Percentiles rank a stretch among this genome's conserved stretches.
phyloP scores from a whole-genome alignment of 2,329 filamentous ascomycete genomes.

The Lecanosticta acicola region DNA sequence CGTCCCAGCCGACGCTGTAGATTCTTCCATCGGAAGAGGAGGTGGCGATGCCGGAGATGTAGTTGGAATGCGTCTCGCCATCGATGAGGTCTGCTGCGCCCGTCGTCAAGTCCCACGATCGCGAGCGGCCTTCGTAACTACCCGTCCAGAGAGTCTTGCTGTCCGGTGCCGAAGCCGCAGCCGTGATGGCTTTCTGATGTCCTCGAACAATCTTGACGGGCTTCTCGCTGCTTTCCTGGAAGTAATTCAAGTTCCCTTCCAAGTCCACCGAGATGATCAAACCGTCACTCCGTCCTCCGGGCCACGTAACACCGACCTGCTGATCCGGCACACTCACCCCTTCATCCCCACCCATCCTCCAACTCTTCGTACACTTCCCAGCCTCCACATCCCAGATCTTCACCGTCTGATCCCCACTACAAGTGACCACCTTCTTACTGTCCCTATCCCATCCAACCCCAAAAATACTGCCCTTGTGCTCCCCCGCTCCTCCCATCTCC shows the following conservation, averaged over 20 bases:
- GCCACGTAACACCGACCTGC: conserved; percentile 92
- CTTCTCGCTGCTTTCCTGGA: conserved; percentile 63
- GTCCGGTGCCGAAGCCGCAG: conserved; percentile 56
- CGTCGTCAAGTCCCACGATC: conserved; percentile 70
- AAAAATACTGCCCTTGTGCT: conserved; percentile 87
- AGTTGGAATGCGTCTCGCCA: conserved; percentile 77
- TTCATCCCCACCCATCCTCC: conserved; percentile 74
- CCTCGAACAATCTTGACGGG: conserved; percentile 72
- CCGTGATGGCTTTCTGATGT: conserved; percentile 86
- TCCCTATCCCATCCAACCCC: conserved; percentile 85
- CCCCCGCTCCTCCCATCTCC: conserved; percentile 68
- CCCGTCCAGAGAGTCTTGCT: conserved; percentile 73
- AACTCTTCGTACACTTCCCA: conserved; percentile 70
- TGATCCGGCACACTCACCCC: conserved; percentile 71
- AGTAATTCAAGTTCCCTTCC: conserved; percentile 83
- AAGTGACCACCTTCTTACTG: conserved; percentile 79
- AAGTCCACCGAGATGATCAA: conserved; percentile 86
- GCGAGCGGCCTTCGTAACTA: conserved; percentile 83
- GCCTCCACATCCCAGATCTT: conserved; percentile 87
- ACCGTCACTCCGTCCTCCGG: conserved; percentile 72
- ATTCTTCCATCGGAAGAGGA: conserved; percentile 48
- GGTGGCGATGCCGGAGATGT: conserved; percentile 69
- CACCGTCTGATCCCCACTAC: conserved; percentile 89
- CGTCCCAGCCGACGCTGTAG: conserved; percentile 93
- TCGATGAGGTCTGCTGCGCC: conserved; percentile 68